These are phyloP conservation scores for Cladorrhinum sp. DNA, from an alignment of 2,329 filamentous ascomycete species.

Conservation along the genomic window DNA sequence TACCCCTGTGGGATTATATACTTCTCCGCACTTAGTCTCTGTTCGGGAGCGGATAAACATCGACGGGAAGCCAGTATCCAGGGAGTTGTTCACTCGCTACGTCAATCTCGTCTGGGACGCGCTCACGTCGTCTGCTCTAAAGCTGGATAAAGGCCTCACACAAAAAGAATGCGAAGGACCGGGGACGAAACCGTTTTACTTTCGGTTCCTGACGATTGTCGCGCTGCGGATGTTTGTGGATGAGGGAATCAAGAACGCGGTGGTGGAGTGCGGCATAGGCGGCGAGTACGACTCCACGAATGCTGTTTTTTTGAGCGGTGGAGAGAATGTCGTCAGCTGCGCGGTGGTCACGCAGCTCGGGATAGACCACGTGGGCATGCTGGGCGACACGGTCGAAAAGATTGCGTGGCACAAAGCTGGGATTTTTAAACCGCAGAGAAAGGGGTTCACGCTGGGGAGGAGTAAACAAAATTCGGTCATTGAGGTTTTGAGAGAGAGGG, in stretches of 20 bases:
- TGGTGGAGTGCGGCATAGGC: slow-evolving; percentile 92
- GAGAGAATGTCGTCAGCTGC: slow-evolving; percentile 52
- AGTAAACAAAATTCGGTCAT: slow-evolving; percentile 24
- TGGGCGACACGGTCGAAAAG: slow-evolving; percentile 61
- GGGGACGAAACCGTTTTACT: slow-evolving; percentile 79
- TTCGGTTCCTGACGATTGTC: slow-evolving; percentile 85
- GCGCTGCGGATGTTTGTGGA: slow-evolving; percentile 78
- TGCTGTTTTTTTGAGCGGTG: slow-evolving; percentile 57
- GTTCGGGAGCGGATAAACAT: slow-evolving; percentile 84
- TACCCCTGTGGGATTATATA: slow-evolving; percentile 68
- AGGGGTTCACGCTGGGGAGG: slow-evolving; percentile 21
- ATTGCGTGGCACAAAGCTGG: slow-evolving; percentile 75
- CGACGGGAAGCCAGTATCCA: slow-evolving; percentile 66
- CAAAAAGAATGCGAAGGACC: slow-evolving; percentile 52
- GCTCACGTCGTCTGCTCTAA: slow-evolving; percentile 40
- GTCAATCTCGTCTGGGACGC: slow-evolving; percentile 84
- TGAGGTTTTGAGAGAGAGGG: slow-evolving; percentile 42
- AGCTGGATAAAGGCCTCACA: slow-evolving; percentile 33
- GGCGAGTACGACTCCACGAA: slow-evolving; percentile 94
- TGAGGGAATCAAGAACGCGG: slow-evolving; percentile 72
- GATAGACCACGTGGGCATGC: slow-evolving; percentile 62
- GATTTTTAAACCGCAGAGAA: slow-evolving; percentile 59
- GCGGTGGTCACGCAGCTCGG: slow-evolving; percentile 64
- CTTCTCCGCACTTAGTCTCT: slow-evolving; percentile 79
- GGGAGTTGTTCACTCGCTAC: slow-evolving; percentile 67